Base-by-base conservation (phyloP, 2,329 filamentous ascomycete genomes). In the Fusarium metavorans region DNA sequence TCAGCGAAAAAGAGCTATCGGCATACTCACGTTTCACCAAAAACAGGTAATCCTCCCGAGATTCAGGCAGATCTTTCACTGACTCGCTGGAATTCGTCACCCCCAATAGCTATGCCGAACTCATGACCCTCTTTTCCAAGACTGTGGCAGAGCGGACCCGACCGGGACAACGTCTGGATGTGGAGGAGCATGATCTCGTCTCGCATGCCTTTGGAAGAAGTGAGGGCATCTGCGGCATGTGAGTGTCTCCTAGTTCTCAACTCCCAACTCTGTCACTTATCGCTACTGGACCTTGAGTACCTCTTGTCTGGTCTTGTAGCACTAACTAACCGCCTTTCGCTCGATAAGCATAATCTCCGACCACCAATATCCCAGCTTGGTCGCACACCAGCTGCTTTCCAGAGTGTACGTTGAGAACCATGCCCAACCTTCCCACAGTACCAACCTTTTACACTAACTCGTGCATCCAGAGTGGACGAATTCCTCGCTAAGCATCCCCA, bases 91-190 rank as follows among this genome's bases (percentile, higher is more conserved):
- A 20, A 20, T 41, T n/a, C n/a, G n/a, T 41, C 14, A 7, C 35
- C 14, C 16, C 16, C 39, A 20, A 20, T 13, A 84, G 83, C 75
- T 84, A 88, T 87, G 87, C 84, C 81, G 86, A 89, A 76, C 90
- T 97, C 88, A 94, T 97, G 91, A 93, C 91, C 64, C 87, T 98
- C 79, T 96, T 97, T 86, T 90, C 91, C 83, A 94, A 94, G 84
- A 96, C 93, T n/a, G 93, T 98, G 58, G 96, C 96, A 71, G 94
- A 97, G 84, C 90, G 94, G 78, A 98, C 95, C 70, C 88, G 88
- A 69, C 90, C 92, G n/a, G 95, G 93, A 65, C 92, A 95, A 83
- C 89, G 94, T 82, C 94, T 97, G 84, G 94, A 95, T 81, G 92
- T 97, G 66, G 93, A 97, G 84, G 92, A 97, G 83, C 90, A 95